phyloP scores from a whole-genome alignment of 1,284 basidiomycete genomes.

The Boletus semigastroideus region DNA sequence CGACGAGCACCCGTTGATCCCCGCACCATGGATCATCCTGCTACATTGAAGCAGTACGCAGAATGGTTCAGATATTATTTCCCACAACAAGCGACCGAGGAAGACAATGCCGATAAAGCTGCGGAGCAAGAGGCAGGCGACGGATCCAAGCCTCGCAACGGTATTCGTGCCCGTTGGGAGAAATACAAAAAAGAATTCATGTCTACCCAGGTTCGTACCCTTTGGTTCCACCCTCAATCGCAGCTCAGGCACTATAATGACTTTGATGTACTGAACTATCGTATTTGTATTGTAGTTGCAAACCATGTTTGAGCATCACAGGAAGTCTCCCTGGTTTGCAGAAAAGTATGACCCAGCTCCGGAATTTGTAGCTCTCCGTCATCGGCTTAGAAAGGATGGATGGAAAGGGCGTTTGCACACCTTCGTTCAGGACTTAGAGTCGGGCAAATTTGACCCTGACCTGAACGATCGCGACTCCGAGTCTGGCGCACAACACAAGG shows the following conservation, averaged over 20 bases:
- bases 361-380: constrained; percentile 68
- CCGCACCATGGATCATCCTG: constrained; percentile 78
- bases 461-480: constrained; percentile 56
- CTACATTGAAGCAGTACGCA: constrained; percentile 81
- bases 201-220: constrained; percentile 72
- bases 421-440: constrained; percentile 78
- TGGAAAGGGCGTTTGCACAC: constrained; percentile 70
- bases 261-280: constrained; percentile 32
- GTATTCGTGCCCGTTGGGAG: constrained; percentile 80
- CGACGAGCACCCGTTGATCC: constrained; percentile 75
- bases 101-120: constrained; percentile 77
- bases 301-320: constrained; percentile 89
- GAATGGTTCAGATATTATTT: constrained; percentile 87
- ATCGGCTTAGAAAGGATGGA: constrained; percentile 76
- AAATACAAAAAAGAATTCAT: constrained; percentile 89
- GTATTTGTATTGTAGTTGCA: constrained; percentile 68
- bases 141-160: constrained; percentile 76
- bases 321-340: constrained; percentile 89
- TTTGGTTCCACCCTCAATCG: constrained; percentile 14
- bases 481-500: constrained; percentile 48
- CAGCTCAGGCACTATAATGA: constrained; percentile 14
- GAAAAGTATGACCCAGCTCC: constrained; percentile 86
- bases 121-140: constrained; percentile 79
- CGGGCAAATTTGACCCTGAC: constrained; percentile 81
- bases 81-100: constrained; percentile 74